A percentile compares a stretch with the other conserved stretches of the same genome.
phyloP scores from a whole-genome alignment of 768 basidiomycete genomes.

The Brasilioporus rufonigricans region DNA sequence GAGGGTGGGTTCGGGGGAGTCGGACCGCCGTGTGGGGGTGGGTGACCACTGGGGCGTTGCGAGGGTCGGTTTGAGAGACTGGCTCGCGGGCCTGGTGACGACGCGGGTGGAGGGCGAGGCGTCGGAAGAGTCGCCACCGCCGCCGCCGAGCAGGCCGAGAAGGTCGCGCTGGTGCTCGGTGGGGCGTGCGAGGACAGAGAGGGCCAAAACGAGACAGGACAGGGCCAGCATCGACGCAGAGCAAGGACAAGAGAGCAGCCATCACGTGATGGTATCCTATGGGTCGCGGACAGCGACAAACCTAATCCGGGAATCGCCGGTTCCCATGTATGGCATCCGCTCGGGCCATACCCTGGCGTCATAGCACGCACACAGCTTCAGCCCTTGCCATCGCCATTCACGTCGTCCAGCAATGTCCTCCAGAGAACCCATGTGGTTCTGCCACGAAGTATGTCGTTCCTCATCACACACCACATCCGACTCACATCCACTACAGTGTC shows the following conservation, averaged over 20 bases:
- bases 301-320: conserved; percentile 18
- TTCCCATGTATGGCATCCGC: no score
- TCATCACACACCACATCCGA: neutral
- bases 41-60: neutral
- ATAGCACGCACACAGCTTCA: neutral
- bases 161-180: conserved; percentile 8
- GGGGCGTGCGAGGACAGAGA: conserved; percentile 1
- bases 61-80: neutral
- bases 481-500: conserved; percentile 53
- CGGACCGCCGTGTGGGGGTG: neutral
- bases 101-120: neutral
- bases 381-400: conserved; percentile 1
- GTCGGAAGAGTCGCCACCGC: neutral
- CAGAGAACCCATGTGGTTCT: conserved; percentile 76
- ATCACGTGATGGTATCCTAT: no score
- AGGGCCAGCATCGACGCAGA: no score
- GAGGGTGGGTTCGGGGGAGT: neutral
- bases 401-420: conserved; percentile 52
- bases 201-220: neutral
- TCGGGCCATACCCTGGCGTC: no score
- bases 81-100: neutral
- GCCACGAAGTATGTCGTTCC: conserved; percentile 55
- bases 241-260: neutral
- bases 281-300: neutral
- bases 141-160: conserved; percentile 14